A percentile compares a stretch with the other conserved stretches of the same genome.
phyloP scores from a whole-genome alignment of 2,329 filamentous ascomycete genomes.

The Pyrenophora seminiperda region DNA sequence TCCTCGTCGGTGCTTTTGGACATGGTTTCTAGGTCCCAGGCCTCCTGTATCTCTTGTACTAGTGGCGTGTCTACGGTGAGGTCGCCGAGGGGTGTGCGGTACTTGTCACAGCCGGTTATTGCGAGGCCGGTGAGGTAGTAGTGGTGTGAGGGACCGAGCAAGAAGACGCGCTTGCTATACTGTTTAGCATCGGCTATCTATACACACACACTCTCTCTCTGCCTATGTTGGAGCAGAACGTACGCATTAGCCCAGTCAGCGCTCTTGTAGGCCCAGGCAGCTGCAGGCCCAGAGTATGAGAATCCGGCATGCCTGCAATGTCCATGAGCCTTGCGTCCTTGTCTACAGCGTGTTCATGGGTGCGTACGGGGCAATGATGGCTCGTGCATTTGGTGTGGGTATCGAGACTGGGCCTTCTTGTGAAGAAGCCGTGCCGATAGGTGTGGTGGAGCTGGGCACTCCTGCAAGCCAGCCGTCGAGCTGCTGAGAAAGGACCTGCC shows the following conservation, averaged over 20 bases:
- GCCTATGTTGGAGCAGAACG: conserved; percentile 31
- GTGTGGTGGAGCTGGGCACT: conserved; percentile 70
- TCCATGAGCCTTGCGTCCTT: conserved; percentile 34
- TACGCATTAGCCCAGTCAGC: conserved; percentile 79
- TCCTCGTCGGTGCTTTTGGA: conserved; percentile 69
- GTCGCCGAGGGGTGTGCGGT: conserved; percentile 75
- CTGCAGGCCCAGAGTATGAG: conserved; percentile 85
- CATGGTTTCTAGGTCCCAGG: conserved; percentile 57
- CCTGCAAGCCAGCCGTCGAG: conserved; percentile 75
- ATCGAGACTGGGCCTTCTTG: conserved; percentile 52
- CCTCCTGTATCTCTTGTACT: conserved; percentile 52
- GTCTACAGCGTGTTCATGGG: neutral
- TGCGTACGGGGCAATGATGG: conserved; percentile 90
- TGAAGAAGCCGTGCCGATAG: conserved; percentile 56
- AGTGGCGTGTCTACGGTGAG: conserved; percentile 67
- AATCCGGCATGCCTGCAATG: conserved; percentile 84
- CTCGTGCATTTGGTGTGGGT: conserved; percentile 74
- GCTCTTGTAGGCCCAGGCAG: conserved; percentile 91
- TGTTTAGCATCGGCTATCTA: neutral
- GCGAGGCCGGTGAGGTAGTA: conserved; percentile 79
- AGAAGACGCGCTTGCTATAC: conserved; percentile 78
- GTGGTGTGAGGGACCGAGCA: conserved; percentile 92
- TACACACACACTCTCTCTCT: neutral
- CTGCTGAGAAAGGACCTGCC: conserved; percentile 65
- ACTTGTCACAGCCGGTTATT: conserved; percentile 71